Evolutionary conservation across 352 stramenopile genomes (phyloP).

Genomic region (Pythium apleroticum): DNA sequence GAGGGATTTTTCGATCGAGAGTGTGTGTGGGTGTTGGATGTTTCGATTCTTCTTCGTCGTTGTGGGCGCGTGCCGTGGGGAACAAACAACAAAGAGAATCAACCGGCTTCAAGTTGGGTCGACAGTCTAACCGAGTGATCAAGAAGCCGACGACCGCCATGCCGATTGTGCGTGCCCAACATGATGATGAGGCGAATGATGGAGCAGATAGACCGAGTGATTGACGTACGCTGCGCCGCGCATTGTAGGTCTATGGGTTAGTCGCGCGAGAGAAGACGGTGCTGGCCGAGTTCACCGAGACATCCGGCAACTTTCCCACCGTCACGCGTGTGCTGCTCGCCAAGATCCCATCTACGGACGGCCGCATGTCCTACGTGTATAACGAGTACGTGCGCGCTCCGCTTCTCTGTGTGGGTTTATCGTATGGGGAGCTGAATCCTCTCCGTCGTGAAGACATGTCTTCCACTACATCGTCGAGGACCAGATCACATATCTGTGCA

Average conservation of each 20-base stretch:
- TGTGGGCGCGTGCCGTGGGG: not conserved
- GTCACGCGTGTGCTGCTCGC: conserved; percentile 96
- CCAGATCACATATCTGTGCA: conserved; percentile 97
- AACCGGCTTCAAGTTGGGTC: conserved; percentile 18
- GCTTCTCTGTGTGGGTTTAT: not conserved
- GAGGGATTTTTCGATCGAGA: not conserved
- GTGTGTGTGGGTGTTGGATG: not conserved
- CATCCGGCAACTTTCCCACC: conserved; percentile 97
- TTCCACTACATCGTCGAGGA: conserved; percentile 97
- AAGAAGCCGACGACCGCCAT: conserved; percentile 20
- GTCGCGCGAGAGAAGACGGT: conserved; percentile 97
- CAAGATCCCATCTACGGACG: conserved; percentile 94
- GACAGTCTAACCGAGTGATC: not conserved
- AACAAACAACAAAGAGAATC: conserved; percentile 1
- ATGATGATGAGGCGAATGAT: not conserved
- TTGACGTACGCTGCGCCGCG: not conserved
- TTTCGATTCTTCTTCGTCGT: conserved; percentile 5
- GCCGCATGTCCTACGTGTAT: conserved; percentile 98
- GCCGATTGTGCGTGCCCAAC: conserved; percentile 48
- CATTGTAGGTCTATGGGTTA: conserved; percentile 91
- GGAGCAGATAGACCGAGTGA: not conserved
- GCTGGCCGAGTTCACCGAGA: conserved; percentile 96
- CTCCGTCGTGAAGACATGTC: conserved; percentile 46
- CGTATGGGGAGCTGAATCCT: not conserved
- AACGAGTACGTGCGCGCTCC: conserved; percentile 87